Evolutionary conservation across 306 rosid species (phyloP), one percentile per base, ranked within the genome.

Genomic region (Quercus rubra): DNA sequence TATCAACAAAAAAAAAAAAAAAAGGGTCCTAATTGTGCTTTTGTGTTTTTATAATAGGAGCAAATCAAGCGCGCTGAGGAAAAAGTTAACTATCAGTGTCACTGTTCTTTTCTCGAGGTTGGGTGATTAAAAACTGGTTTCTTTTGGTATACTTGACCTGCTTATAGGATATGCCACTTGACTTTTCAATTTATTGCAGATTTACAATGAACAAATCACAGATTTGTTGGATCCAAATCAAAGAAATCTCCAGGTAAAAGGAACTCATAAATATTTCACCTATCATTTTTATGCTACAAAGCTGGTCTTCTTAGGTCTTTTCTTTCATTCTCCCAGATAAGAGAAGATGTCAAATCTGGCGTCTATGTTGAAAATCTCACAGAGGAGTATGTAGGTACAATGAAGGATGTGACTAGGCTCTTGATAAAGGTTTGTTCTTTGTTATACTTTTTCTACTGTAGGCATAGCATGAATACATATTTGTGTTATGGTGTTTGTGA

Each of bases 301-400:
- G 41, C 38, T 73, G 76, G 59, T 76, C 18, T 85, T 77, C 57
- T 75, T 33, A 71, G 20, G 14, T 55, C 71, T 5, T 61, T 72
- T 81, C 20, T 41, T 84, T 72, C 46, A 33, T 33, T 57, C 57
- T 76, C 75, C 70, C 94, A 96, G 98, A 89, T 96, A 58, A 86
- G 99, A 84, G 99, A 96, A 90, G 99, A 93, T 85, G 99, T 96
- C 77, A 96, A 93, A 87, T 91, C 98, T 85, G 99, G 99, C 76
- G 94, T 96, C 23, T 96, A 96, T 89, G 98, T 96, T 51, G 99
- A 96, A 83, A 96, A 89, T 84, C 97, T 96, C 43, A 93, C 92
- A 4, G 99, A 91, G 89, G 88, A 96, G 86, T 86, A 84, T 56
- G 98, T 90, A 61, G 73, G 85, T 51, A 86, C 94, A 1, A 88